Percentiles rank a stretch among this genome's conserved stretches.
These are phyloP conservation scores for Capsicum baccatum DNA, from an alignment of 257 asterid species.

Conservation along the genomic window DNA sequence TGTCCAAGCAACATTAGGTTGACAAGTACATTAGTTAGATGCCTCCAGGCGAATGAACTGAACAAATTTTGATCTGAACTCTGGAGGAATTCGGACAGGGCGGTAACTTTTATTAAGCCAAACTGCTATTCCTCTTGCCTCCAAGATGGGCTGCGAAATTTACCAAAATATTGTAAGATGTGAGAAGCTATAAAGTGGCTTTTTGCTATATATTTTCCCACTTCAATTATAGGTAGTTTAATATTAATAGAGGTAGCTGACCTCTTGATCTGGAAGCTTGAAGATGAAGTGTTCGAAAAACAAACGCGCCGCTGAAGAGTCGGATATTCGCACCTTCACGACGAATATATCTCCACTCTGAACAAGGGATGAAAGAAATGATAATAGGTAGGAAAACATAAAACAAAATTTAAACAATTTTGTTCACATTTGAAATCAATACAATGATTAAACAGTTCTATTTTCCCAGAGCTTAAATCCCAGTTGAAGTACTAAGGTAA, in stretches of 20 bases:
- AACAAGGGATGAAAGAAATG: constrained; percentile 27
- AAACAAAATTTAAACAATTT: neutral
- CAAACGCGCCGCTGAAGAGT: constrained; percentile 76
- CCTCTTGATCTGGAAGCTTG: constrained; percentile 81
- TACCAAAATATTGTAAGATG: neutral
- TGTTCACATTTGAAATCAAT: neutral
- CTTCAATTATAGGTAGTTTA: neutral
- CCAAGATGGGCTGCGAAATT: constrained; percentile 65
- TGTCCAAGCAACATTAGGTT: neutral
- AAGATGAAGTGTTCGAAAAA: constrained; percentile 77
- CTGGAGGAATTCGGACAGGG: constrained; percentile 81
- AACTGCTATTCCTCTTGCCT: constrained; percentile 82
- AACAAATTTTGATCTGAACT: constrained; percentile 62
- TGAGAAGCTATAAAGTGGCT: neutral
- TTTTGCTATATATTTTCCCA: neutral
- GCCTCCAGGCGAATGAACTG: constrained; percentile 63
- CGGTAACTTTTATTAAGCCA: constrained; percentile 90
- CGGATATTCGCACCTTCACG: constrained; percentile 67
- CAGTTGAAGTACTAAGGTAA: neutral
- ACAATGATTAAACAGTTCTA: neutral
- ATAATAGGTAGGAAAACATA: constrained; percentile 8
- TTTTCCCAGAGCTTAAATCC: neutral
- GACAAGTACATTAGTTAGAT: constrained; percentile 33
- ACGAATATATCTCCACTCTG: constrained; percentile 91
- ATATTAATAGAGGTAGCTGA: constrained; percentile 17